Evolutionary conservation across 202 grass and related monocot genomes (phyloP).

Genomic region (Saccharum hybrid): DNA sequence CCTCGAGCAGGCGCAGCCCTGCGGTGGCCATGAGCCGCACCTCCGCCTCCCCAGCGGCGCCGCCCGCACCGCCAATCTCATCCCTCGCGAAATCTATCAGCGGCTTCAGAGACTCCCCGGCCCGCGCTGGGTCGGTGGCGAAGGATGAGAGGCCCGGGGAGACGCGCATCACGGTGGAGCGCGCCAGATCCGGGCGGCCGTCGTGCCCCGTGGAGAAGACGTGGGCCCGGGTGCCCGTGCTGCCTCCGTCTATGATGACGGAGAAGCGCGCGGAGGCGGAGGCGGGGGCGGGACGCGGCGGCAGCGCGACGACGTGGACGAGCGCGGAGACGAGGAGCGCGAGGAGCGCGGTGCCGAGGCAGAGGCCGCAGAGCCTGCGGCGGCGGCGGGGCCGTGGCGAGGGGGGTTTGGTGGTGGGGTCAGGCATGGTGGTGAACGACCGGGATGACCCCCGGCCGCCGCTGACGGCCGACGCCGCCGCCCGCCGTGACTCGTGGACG

Average conservation of each 20-base stretch:
- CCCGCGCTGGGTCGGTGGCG: constrained; percentile 47
- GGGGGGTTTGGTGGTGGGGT: constrained; percentile 47
- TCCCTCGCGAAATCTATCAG: constrained; percentile 66
- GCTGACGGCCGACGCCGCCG: constrained; percentile 54
- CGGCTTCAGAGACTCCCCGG: constrained; percentile 59
- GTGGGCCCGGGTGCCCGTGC: constrained; percentile 77
- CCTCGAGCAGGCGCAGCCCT: constrained; percentile 73
- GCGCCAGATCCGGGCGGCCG: constrained; percentile 69
- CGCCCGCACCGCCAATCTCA: constrained; percentile 44
- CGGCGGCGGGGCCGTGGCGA: constrained; percentile 44
- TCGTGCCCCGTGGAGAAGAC: constrained; percentile 59
- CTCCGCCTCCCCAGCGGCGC: constrained; percentile 46
- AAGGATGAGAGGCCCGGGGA: constrained; percentile 80
- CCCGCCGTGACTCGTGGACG: constrained; percentile 59
- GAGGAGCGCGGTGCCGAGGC: constrained; percentile 48
- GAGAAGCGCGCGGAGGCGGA: constrained; percentile 46
- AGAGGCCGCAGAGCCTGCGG: constrained; percentile 49
- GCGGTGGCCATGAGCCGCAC: constrained; percentile 88
- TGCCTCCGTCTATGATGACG: constrained; percentile 80
- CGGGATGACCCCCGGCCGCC: constrained; percentile 17
- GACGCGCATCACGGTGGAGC: constrained; percentile 73
- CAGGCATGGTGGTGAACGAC: constrained; percentile 46
- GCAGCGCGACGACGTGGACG: constrained; percentile 47
- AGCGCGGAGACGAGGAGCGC: constrained; percentile 53
- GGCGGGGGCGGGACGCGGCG: neutral